Base-by-base conservation (phyloP, 78 protist species). In the Planoprotostelium fungivorum region DNA sequence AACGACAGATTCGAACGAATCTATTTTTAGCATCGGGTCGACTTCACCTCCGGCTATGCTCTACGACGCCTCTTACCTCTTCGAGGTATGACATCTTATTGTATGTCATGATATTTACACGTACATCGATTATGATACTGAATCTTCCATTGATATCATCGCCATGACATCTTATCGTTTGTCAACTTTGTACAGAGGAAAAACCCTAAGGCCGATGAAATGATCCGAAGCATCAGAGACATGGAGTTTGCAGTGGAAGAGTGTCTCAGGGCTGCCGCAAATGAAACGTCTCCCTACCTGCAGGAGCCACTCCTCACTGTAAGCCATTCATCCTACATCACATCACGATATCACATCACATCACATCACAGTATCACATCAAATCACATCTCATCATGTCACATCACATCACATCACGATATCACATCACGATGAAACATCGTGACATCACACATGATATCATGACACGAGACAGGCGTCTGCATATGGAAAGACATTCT, bases 251-350 rank as follows among this genome's bases (percentile, higher is more conserved):
- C 98, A 0, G 97, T 97, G 1, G 93, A 90, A 34, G 36, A 84
- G 28, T 97, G 98, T 91, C 86, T 97, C 29, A 91, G 83, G 9
- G 98, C 97, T 28, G 98, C 98, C 0, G 95, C 93, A 0, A 91
- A 84, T 63, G 97, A 94, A 37, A 87, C 88, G 34, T 29, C 31
- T 31, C 87, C 85, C n/a, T 28, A 38, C 0, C 87, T 88, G 35
- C 98, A 97, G 73, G 38, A 39, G 29, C 38, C 29, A 28, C 88
- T 97, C 34, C 90, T 97, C 1, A 51, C 31, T 25, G 73, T 1
- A n/a, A 38, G 91, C 29, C 0, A 1, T 5, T n/a, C 36, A 1
- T 1, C 38, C 0, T 36, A 25, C 16, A 25, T 51, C 34, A 5
- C 36, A 37, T 5, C 16, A 37, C 16, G 5, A 85, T 36, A 5